A percentile compares a stretch with the other conserved stretches of the same genome.
phyloP scores from a whole-genome alignment of 2,329 filamentous ascomycete species.

The Diplodia seriata region DNA sequence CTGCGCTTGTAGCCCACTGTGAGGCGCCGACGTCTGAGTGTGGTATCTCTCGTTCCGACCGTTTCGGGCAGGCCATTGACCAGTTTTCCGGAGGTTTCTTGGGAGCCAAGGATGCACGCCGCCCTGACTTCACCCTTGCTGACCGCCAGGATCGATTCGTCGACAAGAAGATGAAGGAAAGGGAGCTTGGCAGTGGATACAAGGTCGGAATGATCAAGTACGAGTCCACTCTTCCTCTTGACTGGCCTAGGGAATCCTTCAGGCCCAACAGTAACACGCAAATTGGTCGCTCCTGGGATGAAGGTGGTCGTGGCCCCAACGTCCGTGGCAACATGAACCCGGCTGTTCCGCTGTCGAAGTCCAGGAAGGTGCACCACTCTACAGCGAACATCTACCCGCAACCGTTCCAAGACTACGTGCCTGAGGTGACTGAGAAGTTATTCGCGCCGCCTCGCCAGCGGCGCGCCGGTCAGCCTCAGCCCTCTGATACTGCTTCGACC shows the following conservation, averaged over 20 bases:
- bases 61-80: conserved; percentile 48
- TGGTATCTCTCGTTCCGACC: conserved; percentile 45
- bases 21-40: conserved; percentile 45
- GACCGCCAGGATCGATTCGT: conserved; percentile 3
- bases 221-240: conserved; percentile 19
- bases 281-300: conserved; percentile 90
- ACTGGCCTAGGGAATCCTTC: conserved; percentile 28
- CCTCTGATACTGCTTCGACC: neutral
- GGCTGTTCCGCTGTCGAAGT: conserved; percentile 21
- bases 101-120: conserved; percentile 41
- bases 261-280: conserved; percentile 75
- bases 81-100: conserved; percentile 54
- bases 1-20: conserved; percentile 50
- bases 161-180: neutral
- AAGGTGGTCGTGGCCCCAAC: conserved; percentile 53
- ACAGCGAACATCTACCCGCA: conserved; percentile 29
- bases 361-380: conserved; percentile 8
- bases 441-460: conserved; percentile 3
- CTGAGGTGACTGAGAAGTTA: neutral
- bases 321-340: conserved; percentile 9
- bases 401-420: conserved; percentile 10
- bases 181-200: conserved; percentile 3
- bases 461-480: neutral
- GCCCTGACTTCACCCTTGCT: conserved; percentile 38
- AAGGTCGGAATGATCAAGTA: conserved; percentile 20